Percentiles rank a stretch among this genome's conserved stretches.
These are phyloP conservation scores for Prunus mira DNA, from an alignment of 306 rosid genomes.

Conservation along the genomic window DNA sequence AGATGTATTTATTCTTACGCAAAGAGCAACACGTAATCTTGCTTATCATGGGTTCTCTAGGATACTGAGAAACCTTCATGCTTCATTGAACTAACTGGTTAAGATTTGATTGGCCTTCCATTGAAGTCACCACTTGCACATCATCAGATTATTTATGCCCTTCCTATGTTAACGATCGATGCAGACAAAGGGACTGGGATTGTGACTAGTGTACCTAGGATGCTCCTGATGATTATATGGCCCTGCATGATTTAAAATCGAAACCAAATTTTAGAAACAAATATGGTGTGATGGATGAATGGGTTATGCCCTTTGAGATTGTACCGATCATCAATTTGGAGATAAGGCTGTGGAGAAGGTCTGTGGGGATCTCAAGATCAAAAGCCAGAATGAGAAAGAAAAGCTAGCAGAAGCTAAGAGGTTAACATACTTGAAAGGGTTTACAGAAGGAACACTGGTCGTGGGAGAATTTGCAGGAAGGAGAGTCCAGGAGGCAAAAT, in stretches of 20 bases:
- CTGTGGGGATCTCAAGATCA: constrained; percentile 75
- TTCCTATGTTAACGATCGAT: constrained; percentile 87
- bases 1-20: constrained; percentile 63
- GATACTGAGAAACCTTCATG: constrained; percentile 68
- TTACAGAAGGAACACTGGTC: constrained; percentile 80
- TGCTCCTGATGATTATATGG: constrained; percentile 95
- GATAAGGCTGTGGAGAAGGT: constrained; percentile 75
- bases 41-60: constrained; percentile 73
- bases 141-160: constrained; percentile 72
- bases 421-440: constrained; percentile 87
- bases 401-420: constrained; percentile 94
- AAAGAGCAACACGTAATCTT: constrained; percentile 82
- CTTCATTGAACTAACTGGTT: constrained; percentile 71
- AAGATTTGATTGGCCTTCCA: constrained; percentile 89
- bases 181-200: constrained; percentile 96
- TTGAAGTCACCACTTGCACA: constrained; percentile 76
- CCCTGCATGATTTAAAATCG: constrained; percentile 77
- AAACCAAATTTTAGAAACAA: constrained; percentile 75
- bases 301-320: constrained; percentile 79
- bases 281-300: constrained; percentile 81
- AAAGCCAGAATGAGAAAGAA: constrained; percentile 88
- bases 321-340: constrained; percentile 83
- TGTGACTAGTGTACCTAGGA: constrained; percentile 97
- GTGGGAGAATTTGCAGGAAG: constrained; percentile 66
- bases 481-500: constrained; percentile 68